Conservation (phyloP, 805 yeast genomes). For the Wickerhamomyces kurtzmanii region DNA sequence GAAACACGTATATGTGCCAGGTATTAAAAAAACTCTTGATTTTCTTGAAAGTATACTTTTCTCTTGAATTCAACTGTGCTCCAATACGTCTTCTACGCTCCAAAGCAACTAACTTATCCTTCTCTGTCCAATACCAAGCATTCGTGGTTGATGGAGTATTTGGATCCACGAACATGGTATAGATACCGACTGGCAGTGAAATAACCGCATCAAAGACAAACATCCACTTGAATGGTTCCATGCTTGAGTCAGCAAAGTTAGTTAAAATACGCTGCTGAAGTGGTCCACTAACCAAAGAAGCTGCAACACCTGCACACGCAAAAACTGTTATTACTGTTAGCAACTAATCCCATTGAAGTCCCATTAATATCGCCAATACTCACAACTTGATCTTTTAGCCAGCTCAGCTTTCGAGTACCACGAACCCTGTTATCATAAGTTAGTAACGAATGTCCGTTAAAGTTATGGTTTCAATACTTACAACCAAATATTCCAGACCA, state of each 20-base stretch:
- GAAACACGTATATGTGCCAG: constrained; percentile 40
- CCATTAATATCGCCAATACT: too few species aligned
- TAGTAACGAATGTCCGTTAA: too few species aligned
- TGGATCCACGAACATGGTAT: constrained; percentile 33
- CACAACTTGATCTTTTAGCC: constrained; percentile 26
- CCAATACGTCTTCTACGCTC: constrained; percentile 33
- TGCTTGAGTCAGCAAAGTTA: constrained; percentile 10
- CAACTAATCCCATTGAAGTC: too few species aligned
- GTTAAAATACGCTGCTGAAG: constrained; percentile 23
- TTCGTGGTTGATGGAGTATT: constrained; percentile 34
- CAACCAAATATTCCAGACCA: constrained; percentile 32
- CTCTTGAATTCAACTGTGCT: constrained; percentile 30
- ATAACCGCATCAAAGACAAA: constrained; percentile 34
- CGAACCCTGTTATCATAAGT: too few species aligned
- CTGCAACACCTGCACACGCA: constrained; percentile 24
- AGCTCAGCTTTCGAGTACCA: constrained; percentile 25
- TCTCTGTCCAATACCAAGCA: constrained; percentile 30
- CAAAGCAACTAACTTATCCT: constrained; percentile 33
- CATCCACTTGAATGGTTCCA: constrained; percentile 35
- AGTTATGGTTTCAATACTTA: too few species aligned
- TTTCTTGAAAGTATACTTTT: constrained; percentile 28
- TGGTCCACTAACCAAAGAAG: constrained; percentile 27
- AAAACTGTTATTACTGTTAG: too few species aligned
- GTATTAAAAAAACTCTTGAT: constrained; percentile 32
- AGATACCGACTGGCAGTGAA: constrained; percentile 31